Conservation (phyloP, 2,329 filamentous ascomycete genomes). For the Akanthomyces dipterigenus region DNA sequence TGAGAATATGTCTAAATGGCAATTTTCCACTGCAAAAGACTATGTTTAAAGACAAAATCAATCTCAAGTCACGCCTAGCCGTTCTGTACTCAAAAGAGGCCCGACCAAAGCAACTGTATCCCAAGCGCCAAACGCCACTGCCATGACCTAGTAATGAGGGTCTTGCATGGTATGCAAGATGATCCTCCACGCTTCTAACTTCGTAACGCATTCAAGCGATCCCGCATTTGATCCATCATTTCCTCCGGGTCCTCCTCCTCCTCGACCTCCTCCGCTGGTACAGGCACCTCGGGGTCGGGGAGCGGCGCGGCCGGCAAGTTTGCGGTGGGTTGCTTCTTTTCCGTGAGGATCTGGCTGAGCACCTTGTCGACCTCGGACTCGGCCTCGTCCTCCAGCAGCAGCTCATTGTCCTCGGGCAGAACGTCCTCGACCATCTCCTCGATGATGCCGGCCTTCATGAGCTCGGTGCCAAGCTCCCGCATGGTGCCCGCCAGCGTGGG, state of each 20-base stretch:
- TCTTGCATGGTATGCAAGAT: not conserved
- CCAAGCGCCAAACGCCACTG: slow-evolving; percentile 10
- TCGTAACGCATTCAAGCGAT: slow-evolving; percentile 81
- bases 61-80: not conserved
- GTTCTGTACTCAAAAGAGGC: not conserved
- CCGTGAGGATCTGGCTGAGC: slow-evolving; percentile 82
- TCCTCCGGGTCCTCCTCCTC: slow-evolving; percentile 84
- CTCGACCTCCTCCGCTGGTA: slow-evolving; percentile 55
- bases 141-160: not conserved
- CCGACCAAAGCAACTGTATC: not conserved
- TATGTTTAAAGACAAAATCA: not conserved
- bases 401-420: slow-evolving; percentile 66
- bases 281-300: slow-evolving; percentile 43
- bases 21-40: no score
- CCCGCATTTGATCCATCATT: slow-evolving; percentile 90
- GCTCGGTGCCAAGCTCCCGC: slow-evolving; percentile 76
- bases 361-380: slow-evolving; percentile 87
- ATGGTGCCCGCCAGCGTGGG: slow-evolving; percentile 86
- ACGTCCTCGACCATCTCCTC: slow-evolving; percentile 94
- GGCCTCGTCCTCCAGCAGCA: slow-evolving; percentile 69
- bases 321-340: slow-evolving; percentile 56
- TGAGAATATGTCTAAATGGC: no score
- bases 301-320: slow-evolving; percentile 50
- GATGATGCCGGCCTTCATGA: slow-evolving; percentile 92
- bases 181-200: slow-evolving; percentile 47